phyloP scores from a whole-genome alignment of 2,329 filamentous ascomycete genomes.

The Hypoxylon sp. region DNA sequence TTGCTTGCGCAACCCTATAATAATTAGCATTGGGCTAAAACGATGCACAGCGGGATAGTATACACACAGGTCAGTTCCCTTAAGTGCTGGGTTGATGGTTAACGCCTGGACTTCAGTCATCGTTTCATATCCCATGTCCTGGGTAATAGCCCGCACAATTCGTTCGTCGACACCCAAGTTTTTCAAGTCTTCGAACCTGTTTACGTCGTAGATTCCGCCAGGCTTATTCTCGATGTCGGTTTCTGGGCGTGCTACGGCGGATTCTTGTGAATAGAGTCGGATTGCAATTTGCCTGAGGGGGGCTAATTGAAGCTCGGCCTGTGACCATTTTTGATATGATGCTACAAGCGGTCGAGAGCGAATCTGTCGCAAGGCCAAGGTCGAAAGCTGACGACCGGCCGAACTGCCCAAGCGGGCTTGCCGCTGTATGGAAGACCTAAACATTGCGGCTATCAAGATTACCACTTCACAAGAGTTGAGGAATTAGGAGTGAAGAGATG shows the following conservation, averaged over 20 bases:
- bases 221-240: constrained; percentile 33
- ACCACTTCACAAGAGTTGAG: constrained; percentile 28
- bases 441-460: constrained; percentile 43
- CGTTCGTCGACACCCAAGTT: constrained; percentile 71
- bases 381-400: constrained; percentile 49
- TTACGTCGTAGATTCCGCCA: constrained; percentile 50
- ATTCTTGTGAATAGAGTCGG: constrained; percentile 49
- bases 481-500: constrained; percentile 23
- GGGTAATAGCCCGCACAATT: constrained; percentile 77
- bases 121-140: constrained; percentile 80
- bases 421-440: constrained; percentile 52
- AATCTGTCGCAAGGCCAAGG: constrained; percentile 41
- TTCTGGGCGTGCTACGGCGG: constrained; percentile 38
- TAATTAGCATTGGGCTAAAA: constrained; percentile 32
- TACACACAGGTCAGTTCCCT: constrained; percentile 85
- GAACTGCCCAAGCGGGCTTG: constrained; percentile 51
- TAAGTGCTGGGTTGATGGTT: constrained; percentile 85
- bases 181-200: constrained; percentile 63
- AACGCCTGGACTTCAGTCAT: constrained; percentile 95
- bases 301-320: constrained; percentile 26
- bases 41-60: neutral
- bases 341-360: constrained; percentile 37
- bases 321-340: constrained; percentile 34
- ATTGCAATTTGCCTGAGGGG: constrained; percentile 40
- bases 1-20: constrained; percentile 87